phyloP scores from a whole-genome alignment of 2,329 filamentous ascomycete species.

The Nemania sp. region DNA sequence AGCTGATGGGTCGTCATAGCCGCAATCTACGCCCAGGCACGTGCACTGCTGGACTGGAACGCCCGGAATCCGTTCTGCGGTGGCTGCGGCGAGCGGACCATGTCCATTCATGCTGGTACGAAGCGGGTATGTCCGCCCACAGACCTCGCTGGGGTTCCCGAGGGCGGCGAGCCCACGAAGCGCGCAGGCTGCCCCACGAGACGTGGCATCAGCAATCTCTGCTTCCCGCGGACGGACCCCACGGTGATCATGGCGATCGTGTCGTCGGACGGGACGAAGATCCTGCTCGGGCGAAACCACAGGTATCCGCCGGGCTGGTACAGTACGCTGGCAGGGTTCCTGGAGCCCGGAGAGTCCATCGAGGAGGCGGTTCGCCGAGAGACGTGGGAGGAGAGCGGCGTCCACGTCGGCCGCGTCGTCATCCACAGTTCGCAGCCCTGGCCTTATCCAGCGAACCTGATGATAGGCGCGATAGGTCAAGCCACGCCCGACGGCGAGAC shows the following conservation, averaged over 20 bases:
- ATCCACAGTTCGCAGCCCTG: constrained; percentile 86
- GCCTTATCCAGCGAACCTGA: constrained; percentile 83
- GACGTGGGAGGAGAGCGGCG: constrained; percentile 85
- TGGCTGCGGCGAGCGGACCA: constrained; percentile 80
- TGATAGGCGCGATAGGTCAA: constrained; percentile 89
- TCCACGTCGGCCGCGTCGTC: constrained; percentile 74
- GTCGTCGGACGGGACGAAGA: constrained; percentile 73
- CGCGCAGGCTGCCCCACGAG: constrained; percentile 79
- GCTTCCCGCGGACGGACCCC: constrained; percentile 89
- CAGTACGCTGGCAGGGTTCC: constrained; percentile 84
- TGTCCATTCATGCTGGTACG: constrained; percentile 78
- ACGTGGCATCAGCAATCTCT: constrained; percentile 84
- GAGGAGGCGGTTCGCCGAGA: constrained; percentile 84
- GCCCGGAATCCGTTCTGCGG: constrained; percentile 88
- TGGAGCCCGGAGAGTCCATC: constrained; percentile 82
- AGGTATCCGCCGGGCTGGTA: constrained; percentile 86
- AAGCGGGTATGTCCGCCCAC: constrained; percentile 79
- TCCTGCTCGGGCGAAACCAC: constrained; percentile 84
- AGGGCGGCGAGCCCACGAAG: constrained; percentile 49
- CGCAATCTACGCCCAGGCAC: constrained; percentile 86
- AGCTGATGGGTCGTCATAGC: constrained; percentile 56
- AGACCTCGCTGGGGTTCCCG: constrained; percentile 57
- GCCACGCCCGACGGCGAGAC: constrained; percentile 76
- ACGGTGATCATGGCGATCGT: constrained; percentile 95
- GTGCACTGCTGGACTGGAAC: constrained; percentile 94